Conservation (phyloP, 768 basidiomycete genomes). For the Wakefieldia striispora region DNA sequence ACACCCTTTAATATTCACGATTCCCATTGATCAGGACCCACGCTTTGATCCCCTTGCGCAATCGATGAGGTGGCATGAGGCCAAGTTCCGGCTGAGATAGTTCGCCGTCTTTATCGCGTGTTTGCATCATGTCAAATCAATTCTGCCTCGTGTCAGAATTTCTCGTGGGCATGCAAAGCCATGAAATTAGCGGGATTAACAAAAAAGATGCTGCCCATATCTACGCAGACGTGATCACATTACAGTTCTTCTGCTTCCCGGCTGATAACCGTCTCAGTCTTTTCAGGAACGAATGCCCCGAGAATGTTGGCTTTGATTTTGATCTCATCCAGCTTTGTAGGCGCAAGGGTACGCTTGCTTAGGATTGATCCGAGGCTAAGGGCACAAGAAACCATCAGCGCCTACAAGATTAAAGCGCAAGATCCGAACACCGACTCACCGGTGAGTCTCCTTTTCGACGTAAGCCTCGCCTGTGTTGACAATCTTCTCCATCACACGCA, state of each 20-base stretch:
- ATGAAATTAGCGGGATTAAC: constrained; percentile 20
- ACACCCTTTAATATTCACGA: constrained; percentile 14
- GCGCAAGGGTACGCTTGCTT: constrained; percentile 71
- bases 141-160: constrained; percentile 20
- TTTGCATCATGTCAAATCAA: constrained; percentile 23
- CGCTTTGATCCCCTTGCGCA: constrained; percentile 4
- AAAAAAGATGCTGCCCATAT: constrained; percentile 11
- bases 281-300: constrained; percentile 48
- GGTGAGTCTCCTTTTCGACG: constrained; percentile 79
- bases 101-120: constrained; percentile 8
- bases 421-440: constrained; percentile 46
- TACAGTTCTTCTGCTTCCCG: constrained; percentile 44
- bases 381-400: constrained; percentile 4
- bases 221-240: constrained; percentile 15
- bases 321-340: constrained; percentile 87
- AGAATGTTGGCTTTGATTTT: constrained; percentile 90
- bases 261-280: constrained; percentile 34
- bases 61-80: constrained; percentile 26
- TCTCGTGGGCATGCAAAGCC: constrained; percentile 1
- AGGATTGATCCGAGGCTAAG: constrained; percentile 73
- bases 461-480: constrained; percentile 68
- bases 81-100: constrained; percentile 20
- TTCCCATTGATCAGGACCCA: constrained; percentile 8
- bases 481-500: constrained; percentile 89
- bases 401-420: not conserved